Base-by-base conservation (phyloP, 2,329 filamentous ascomycete genomes). In the Fusarium tanahbumbuense region DNA sequence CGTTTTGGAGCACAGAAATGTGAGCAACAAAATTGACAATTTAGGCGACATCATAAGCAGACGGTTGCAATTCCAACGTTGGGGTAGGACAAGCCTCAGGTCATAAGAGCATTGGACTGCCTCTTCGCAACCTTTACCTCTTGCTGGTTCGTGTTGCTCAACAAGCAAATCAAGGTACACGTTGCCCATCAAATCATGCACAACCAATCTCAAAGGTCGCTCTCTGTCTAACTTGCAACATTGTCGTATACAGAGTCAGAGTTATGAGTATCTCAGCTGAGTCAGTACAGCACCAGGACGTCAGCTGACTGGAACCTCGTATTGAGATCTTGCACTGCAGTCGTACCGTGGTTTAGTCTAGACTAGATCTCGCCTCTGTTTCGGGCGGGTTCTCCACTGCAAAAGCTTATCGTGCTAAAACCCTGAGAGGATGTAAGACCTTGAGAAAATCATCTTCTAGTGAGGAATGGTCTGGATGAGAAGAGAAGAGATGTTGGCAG, bases 351-450 rank as follows among this genome's bases (percentile, higher is more conserved):
- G 54, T n/a, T 63, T 52, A 64, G 54, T n/a, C 57, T 52, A 64
- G 59, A 22, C 56, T 52, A 64, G 54, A 48, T 53, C 63, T 68
- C 64, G 54, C 64, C 41, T 56, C 30, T 56, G 68, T 69, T 60
- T 71, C 68, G 62, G 61, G 49, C 56, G 49, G 46, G 32, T 68
- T 71, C 68, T 69, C 64, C 68, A 71, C 68, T 55, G n/a, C n/a
- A 62, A 71, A 71, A 71, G 68, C 68, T 71, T 71, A 71, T 65
- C 64, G 56, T 61, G 10, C 20, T 23, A 23, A 23, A 28, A 41
- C 46, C 61, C 66, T 55, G 42, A 56, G 30, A 57, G 12, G 7
- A 23, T 45, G 46, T 11, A 23, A 63, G 41, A 59, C 53, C 40
- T 42, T 53, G 49, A 42, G 34, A 56, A 45, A 27, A 40, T 56